phyloP scores from a whole-genome alignment of 331 rosid genomes.

The Malus hybrid region DNA sequence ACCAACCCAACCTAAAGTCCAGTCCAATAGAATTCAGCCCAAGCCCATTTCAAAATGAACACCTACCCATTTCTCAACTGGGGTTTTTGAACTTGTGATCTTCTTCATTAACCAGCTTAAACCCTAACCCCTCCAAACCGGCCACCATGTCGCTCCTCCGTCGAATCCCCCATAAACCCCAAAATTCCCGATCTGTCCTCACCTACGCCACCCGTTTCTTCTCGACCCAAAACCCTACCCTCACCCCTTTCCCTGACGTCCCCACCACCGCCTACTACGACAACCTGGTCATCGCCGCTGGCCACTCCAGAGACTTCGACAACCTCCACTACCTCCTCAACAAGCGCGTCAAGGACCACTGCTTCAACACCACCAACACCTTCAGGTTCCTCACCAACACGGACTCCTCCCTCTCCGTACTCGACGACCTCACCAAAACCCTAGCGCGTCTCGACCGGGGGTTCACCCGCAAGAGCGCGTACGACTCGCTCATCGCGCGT shows the following conservation, averaged over 20 bases:
- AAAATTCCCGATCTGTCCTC: conserved; percentile 3
- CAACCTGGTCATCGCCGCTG: conserved; percentile 27
- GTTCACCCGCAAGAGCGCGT: conserved; percentile 32
- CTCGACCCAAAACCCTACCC: neutral
- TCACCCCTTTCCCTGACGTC: conserved; percentile 15
- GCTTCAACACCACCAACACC: conserved; percentile 38
- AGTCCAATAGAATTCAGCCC: neutral
- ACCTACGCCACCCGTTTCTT: conserved; percentile 12
- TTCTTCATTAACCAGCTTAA: neutral
- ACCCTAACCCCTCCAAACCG: neutral
- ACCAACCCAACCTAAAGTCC: neutral
- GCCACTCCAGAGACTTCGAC: conserved; percentile 26
- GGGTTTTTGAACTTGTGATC: neutral
- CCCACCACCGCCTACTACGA: conserved; percentile 39
- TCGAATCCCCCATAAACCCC: conserved; percentile 8
- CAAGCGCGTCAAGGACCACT: conserved; percentile 42
- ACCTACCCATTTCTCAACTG: neutral
- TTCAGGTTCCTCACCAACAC: conserved; percentile 45
- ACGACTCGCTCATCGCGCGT: conserved; percentile 46
- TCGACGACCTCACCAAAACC: conserved; percentile 22
- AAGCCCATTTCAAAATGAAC: neutral
- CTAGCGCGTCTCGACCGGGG: conserved; percentile 31
- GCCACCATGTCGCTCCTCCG: conserved; percentile 34
- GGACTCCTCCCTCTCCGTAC: conserved; percentile 8
- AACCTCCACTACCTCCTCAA: conserved; percentile 34